Evolutionary conservation across 1,284 basidiomycete species (phyloP).

Genomic region (Butyriboletus appendiculatus): DNA sequence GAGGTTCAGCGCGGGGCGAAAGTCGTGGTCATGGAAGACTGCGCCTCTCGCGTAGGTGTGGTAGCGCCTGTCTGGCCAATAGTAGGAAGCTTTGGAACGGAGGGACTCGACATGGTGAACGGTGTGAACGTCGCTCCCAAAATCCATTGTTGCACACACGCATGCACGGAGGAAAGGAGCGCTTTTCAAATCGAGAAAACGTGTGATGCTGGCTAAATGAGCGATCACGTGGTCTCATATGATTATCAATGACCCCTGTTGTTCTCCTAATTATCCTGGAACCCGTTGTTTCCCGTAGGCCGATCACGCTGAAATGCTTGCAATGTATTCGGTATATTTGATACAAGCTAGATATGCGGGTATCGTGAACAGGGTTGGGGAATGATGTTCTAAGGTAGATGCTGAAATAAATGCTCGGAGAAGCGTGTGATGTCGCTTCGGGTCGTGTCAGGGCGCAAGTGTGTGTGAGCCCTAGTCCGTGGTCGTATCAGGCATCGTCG

Average conservation of each 20-base stretch:
- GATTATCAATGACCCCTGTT: too few relatives aligned
- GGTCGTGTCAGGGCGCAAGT: conserved; percentile 5
- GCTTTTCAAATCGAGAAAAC: neutral
- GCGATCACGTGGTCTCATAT: conserved; percentile 15
- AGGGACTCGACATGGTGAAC: conserved; percentile 34
- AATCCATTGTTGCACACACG: conserved; percentile 14
- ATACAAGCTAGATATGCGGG: conserved; percentile 33
- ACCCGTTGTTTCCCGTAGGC: neutral
- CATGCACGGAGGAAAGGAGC: neutral
- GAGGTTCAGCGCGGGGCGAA: conserved; percentile 35
- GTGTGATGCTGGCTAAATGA: neutral
- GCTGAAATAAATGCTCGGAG: conserved; percentile 26
- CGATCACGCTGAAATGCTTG: neutral
- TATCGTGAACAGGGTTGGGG: conserved; percentile 22
- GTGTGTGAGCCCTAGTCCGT: conserved; percentile 3
- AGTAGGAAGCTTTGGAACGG: conserved; percentile 26
- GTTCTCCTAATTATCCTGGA: too few relatives aligned
- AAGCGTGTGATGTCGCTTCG: conserved; percentile 7
- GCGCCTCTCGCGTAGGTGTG: conserved; percentile 3
- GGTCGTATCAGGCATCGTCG: conserved; percentile 16
- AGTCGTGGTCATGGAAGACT: conserved; percentile 5
- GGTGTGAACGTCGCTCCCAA: conserved; percentile 9
- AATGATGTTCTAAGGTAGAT: conserved; percentile 33
- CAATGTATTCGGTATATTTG: conserved; percentile 26
- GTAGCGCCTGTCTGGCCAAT: conserved; percentile 23